phyloP scores from a whole-genome alignment of 192 early-diverging fungal genomes.

The Entomortierella chlamydospora region DNA sequence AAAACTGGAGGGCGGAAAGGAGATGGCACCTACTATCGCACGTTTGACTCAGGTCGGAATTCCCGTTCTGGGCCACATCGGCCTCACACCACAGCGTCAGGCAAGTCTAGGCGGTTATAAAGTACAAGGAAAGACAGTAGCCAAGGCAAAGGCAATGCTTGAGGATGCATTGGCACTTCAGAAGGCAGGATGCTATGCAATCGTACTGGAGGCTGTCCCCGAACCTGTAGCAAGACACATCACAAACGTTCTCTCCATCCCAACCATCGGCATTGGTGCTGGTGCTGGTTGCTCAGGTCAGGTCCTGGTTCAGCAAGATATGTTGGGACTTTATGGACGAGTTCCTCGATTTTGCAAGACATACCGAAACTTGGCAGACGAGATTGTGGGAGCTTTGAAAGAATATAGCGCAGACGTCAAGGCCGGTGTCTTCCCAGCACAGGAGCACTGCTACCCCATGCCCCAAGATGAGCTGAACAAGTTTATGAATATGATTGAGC shows the following conservation, averaged over 20 bases:
- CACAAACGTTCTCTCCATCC: conserved; percentile 79
- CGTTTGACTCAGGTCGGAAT: conserved; percentile 87
- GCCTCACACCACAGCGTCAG: conserved; percentile 93
- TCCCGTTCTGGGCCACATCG: conserved; percentile 97
- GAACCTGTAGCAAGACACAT: conserved; percentile 86
- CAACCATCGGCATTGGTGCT: conserved; percentile 98
- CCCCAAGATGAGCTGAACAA: conserved; percentile 59
- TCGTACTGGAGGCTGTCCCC: conserved; percentile 94
- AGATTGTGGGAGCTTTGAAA: conserved; percentile 76
- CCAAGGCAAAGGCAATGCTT: conserved; percentile 78
- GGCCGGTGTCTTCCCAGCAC: conserved; percentile 79
- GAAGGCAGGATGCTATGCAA: conserved; percentile 88
- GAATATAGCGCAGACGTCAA: conserved; percentile 85
- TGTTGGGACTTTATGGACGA: conserved; percentile 92
- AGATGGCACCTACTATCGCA: conserved; percentile 80
- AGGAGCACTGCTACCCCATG: conserved; percentile 87
- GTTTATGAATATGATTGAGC: conserved; percentile 53
- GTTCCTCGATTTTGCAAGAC: conserved; percentile 92
- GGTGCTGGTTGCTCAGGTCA: conserved; percentile 90
- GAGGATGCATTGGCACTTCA: conserved; percentile 90
- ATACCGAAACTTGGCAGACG: conserved; percentile 81
- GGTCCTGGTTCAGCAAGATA: conserved; percentile 92
- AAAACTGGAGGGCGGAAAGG: conserved; percentile 92
- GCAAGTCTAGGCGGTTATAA: conserved; percentile 88
- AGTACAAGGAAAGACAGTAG: conserved; percentile 89